phyloP scores from a whole-genome alignment of 176 grass and related monocot species.

The Metroxylon sagu region DNA sequence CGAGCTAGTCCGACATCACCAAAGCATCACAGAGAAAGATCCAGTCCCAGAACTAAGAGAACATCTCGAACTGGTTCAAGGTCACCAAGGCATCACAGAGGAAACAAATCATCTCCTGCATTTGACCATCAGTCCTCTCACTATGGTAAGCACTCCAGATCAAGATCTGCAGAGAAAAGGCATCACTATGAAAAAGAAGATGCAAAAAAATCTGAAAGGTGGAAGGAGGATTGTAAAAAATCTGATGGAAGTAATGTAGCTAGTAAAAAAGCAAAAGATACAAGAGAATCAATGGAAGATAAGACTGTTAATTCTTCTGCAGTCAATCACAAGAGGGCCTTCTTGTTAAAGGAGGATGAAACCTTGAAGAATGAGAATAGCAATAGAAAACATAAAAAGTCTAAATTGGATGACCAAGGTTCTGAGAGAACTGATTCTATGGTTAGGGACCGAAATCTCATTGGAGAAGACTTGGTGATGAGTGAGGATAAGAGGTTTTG shows the following conservation, averaged over 20 bases:
- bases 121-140: slow-evolving; percentile 30
- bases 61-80: slow-evolving; percentile 45
- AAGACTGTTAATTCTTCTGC: slow-evolving; percentile 24
- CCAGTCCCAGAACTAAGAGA: slow-evolving; percentile 50
- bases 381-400: slow-evolving; percentile 37
- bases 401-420: slow-evolving; percentile 18
- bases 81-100: slow-evolving; percentile 43
- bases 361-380: slow-evolving; percentile 20
- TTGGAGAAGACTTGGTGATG: slow-evolving; percentile 16
- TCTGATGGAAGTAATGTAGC: slow-evolving; percentile 39
- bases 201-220: slow-evolving; percentile 17
- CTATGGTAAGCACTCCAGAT: slow-evolving; percentile 50
- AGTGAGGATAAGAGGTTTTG: slow-evolving; percentile 25
- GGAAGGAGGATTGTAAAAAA: slow-evolving; percentile 35
- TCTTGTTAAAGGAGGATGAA: slow-evolving; percentile 43
- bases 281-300: slow-evolving; percentile 42
- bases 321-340: slow-evolving; percentile 37
- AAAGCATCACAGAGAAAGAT: slow-evolving; percentile 45
- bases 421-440: slow-evolving; percentile 21
- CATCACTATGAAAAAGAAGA: slow-evolving; percentile 53
- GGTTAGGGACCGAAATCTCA: slow-evolving; percentile 29
- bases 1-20: slow-evolving; percentile 45
- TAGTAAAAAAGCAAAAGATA: slow-evolving; percentile 40
- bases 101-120: slow-evolving; percentile 48
- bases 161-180: slow-evolving; percentile 75